Evolutionary conservation across 148 eudicot species (phyloP), one percentile per base, ranked within the genome.

Genomic region (Agrostemma githago): DNA sequence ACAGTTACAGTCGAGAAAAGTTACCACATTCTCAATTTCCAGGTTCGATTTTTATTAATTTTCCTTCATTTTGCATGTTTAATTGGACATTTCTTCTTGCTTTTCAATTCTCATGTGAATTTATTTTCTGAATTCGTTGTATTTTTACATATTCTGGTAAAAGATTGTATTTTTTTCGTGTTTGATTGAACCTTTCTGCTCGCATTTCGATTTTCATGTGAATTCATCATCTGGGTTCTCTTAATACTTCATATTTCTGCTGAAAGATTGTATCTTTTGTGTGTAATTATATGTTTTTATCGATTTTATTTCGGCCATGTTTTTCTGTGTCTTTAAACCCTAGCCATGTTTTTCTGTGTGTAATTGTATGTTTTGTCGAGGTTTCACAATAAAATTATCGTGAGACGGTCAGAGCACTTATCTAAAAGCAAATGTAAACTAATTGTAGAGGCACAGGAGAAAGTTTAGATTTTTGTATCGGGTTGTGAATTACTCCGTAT

Each of bases 261-360:
- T 19, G 40, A 62, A 62, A 62, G 66, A 62, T 62, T 62, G 5
- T 21, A 62, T 62, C 66, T 62, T 62, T 62, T 21, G 21, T 58
- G 62, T 4, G 4, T 58, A 17, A 15, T 58, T 58, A 2, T 21
- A 58, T 58, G 60, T 56, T 56, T 56, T 56, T 56, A 15, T 58
- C 15, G 17, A 58, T 21, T 21, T 58, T 16, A 17, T 58, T 58
- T 58, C 20, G 16, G 17, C 17, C 62, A 17, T 58, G 1, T 14
- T 58, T 15, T 1, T 58, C 17, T 17, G 62, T 17, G 20, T 16
- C 5, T 58, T 58, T 58, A 16, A 58, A 5, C 21, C 17, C 17
- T 58, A 4, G n/a, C n/a, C n/a, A n/a, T n/a, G n/a, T n/a, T n/a
- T n/a, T n/a, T n/a, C n/a, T n/a, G n/a, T 62, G 66, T 4, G 66